Base-by-base conservation (phyloP, 1,284 basidiomycete species). In the Volvariella volvacea region DNA sequence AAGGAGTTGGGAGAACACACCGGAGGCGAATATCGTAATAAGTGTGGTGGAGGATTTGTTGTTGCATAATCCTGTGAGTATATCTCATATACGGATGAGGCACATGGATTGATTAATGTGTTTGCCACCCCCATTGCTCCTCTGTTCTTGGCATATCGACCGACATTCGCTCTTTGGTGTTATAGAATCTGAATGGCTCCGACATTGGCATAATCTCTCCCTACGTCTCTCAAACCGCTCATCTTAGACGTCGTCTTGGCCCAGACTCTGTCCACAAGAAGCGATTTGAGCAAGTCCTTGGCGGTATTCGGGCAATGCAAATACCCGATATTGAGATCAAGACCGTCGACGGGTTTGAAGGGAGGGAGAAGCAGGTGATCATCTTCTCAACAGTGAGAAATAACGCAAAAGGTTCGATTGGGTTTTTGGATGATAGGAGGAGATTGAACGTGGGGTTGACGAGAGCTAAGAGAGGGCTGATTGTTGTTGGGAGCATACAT, bases 331-430 rank as follows among this genome's bases (percentile, higher is more conserved):
- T 94, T 42, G 91, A 93, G 59, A 75, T 93, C 55, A 88, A 85
- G 63, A 93, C 91, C 0, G 90, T 94, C 7, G 91, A 94, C 57
- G 93, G 92, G 12, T 97, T 95, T 60, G 90, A 97, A 61, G 92
- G 92, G 1, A 76, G 92, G 39, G 91, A 97, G 66, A 96, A 96
- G 68, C 81, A 88, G 10, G 82, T 93, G 21, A 89, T 96, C 53
- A 72, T 96, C 41, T 93, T 96, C 59, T 91, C 87, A 34, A 93
- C 92, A 0, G 90, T 93, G 38, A 76, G 93, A 42, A 87, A 85
- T 56, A 93, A 94, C 56, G 51, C 67, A 4, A 63, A 58, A 4
- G 87, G 87, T 14, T 74, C 77, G 52, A 88, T 92, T 59, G 92
- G 92, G 0, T 96, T 96, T 64, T 70, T 97, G 17, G 89, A 84